Base-by-base conservation (phyloP, 1,284 basidiomycete genomes). In the Meira miltonrushii region DNA sequence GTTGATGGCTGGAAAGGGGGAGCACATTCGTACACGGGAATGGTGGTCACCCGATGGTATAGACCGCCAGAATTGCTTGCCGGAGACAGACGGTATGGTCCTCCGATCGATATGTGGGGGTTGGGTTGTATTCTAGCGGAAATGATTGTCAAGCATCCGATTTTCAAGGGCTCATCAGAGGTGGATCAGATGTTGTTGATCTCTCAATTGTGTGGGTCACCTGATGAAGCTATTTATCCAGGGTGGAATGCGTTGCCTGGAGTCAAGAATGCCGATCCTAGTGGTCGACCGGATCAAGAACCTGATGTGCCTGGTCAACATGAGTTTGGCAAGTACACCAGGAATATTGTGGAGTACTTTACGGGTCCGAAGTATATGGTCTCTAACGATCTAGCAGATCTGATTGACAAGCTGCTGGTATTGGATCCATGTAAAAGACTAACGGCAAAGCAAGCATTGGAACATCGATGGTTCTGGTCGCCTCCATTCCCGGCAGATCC, bases 11-110 rank as follows among this genome's bases (percentile, higher is more conserved):
- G 74, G 74, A 60, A 54, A 4, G 71, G 66, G 10, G 68, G 74
- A 6, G 50, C 58, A 21, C 50, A 65, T 39, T 57, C 88, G 77
- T 97, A 97, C 77, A 99, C 95, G 1, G 94, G 94, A 72, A 95
- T 92, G 79, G 95, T 98, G 25, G 94, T 98, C n/a, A 98, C 94
- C 9, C 82, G 93, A 46, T 98, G 95, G 94, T 98, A 98, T 77
- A 86, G 95, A 33, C 93, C 95, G 5, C 94, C 95, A 0, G 94
- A 99, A 81, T 82, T 99, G 1, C 81, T 98, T 15, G 83, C 97
- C 4, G 93, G 94, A 43, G 88, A 90, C 39, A 83, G 87, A 51
- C 69, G 88, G 66, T 98, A 98, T 74, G 90, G 90, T 3, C 89
- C 90, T 0, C 90, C 92, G 65, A 88, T 99, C 53, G 94, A 99